phyloP scores from a whole-genome alignment of 192 early-diverging fungal genomes.

The Phlyctochytrium bullatum region DNA sequence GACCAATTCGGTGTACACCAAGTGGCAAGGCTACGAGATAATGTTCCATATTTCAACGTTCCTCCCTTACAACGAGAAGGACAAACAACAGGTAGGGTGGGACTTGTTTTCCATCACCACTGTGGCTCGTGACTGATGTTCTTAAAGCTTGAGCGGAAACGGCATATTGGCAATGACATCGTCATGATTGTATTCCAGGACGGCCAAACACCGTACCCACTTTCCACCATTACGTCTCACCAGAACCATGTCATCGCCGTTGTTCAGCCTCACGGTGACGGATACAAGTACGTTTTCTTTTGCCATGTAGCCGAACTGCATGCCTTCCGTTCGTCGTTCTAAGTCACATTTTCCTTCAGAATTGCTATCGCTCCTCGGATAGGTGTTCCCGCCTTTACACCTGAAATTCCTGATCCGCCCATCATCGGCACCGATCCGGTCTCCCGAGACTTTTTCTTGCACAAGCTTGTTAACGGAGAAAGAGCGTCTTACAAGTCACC shows the following conservation, averaged over 20 bases:
- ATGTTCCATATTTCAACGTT: slow-evolving; percentile 78
- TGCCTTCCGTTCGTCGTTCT: no score
- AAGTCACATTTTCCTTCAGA: slow-evolving; percentile 10
- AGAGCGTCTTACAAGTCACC: slow-evolving; percentile 64
- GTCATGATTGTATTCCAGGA: slow-evolving; percentile 59
- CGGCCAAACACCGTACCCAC: slow-evolving; percentile 41
- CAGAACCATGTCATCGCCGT: slow-evolving; percentile 59
- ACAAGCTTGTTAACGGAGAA: slow-evolving; percentile 67
- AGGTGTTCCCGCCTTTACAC: slow-evolving; percentile 63
- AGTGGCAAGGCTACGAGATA: slow-evolving; percentile 72
- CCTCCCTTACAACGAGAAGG: slow-evolving; percentile 63
- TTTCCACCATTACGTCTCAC: slow-evolving; percentile 48
- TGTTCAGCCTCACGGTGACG: slow-evolving; percentile 47
- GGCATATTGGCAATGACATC: slow-evolving; percentile 75
- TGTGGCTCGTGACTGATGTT: not conserved
- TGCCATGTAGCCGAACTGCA: not conserved
- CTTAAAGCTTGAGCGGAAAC: slow-evolving; percentile 60
- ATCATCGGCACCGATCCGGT: slow-evolving; percentile 54
- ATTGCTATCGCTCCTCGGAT: slow-evolving; percentile 47
- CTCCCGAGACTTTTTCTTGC: slow-evolving; percentile 61
- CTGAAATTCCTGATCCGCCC: slow-evolving; percentile 56
- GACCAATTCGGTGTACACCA: slow-evolving; percentile 65
- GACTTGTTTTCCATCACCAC: not conserved
- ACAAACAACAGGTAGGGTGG: slow-evolving; percentile 57
- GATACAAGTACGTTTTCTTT: slow-evolving; percentile 31